Percentiles rank a stretch among this genome's conserved stretches.
phyloP scores from a whole-genome alignment of 2,329 filamentous ascomycete genomes.

The Moelleriella libera region DNA sequence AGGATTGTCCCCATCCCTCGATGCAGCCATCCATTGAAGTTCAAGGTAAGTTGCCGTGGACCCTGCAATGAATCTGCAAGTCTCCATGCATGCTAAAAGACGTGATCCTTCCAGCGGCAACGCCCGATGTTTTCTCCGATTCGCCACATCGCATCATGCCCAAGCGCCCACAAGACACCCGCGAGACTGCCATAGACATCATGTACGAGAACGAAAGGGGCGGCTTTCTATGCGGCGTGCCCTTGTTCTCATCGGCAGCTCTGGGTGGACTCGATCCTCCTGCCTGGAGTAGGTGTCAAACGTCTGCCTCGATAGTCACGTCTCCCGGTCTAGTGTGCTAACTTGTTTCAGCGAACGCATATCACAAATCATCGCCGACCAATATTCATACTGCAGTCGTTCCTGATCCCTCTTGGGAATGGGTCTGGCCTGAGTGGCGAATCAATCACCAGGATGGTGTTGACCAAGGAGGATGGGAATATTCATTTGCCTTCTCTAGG shows the following conservation, averaged over 20 bases:
- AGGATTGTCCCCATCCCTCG: conserved; percentile 7
- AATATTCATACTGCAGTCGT: conserved; percentile 76
- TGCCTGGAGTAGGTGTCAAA: conserved; percentile 48
- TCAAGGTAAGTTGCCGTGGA: conserved; percentile 10
- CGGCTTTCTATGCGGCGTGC: conserved; percentile 74
- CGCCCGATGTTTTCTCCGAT: conserved; percentile 10
- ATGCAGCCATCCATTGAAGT: conserved; percentile 19
- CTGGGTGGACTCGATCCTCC: conserved; percentile 75
- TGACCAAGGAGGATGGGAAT: conserved; percentile 91
- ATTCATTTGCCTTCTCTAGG: conserved; percentile 73
- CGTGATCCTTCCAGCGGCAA: conserved; percentile 12
- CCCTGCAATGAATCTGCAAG: too few relatives aligned
- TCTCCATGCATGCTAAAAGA: background rate
- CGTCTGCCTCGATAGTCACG: background rate
- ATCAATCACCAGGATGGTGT: conserved; percentile 56
- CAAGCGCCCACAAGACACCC: conserved; percentile 16
- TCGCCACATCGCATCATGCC: conserved; percentile 19
- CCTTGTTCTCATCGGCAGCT: conserved; percentile 78
- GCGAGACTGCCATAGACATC: conserved; percentile 60
- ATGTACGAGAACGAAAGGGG: conserved; percentile 94
- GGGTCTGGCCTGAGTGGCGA: conserved; percentile 58
- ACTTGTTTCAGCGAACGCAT: conserved; percentile 38
- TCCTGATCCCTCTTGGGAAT: conserved; percentile 90
- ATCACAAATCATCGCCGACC: conserved; percentile 45
- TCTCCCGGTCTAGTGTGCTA: too few relatives aligned